Evolutionary conservation across 352 stramenopile genomes (phyloP).

Genomic region (Pythium aristosporum): DNA sequence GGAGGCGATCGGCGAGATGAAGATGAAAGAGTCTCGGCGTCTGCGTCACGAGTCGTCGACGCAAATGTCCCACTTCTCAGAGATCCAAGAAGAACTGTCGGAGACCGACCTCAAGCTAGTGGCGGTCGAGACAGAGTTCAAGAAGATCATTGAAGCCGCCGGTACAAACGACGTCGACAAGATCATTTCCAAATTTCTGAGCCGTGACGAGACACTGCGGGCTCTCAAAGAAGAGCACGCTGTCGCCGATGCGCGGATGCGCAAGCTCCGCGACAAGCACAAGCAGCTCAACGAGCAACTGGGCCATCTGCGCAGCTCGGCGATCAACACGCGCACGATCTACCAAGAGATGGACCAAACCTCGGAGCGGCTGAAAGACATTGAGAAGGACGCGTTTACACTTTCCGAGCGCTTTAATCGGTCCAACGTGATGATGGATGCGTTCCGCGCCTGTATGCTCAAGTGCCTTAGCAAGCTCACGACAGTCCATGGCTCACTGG

Average conservation of each 20-base stretch:
- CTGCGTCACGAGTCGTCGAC: constrained; percentile 72
- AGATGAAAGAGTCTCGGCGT: constrained; percentile 63
- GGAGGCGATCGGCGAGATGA: constrained; percentile 66
- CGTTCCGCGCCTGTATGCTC: constrained; percentile 80
- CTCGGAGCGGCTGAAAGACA: constrained; percentile 78
- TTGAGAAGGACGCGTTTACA: constrained; percentile 72
- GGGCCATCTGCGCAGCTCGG: constrained; percentile 53
- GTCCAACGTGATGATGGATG: constrained; percentile 76
- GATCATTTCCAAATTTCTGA: constrained; percentile 76
- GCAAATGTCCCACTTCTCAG: constrained; percentile 77
- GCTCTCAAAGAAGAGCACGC: constrained; percentile 77
- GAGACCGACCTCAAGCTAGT: constrained; percentile 71
- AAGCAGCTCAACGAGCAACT: constrained; percentile 76
- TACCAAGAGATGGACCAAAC: constrained; percentile 87
- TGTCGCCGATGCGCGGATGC: constrained; percentile 68
- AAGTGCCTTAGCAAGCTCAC: constrained; percentile 78
- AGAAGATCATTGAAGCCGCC: constrained; percentile 73
- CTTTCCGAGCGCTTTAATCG: constrained; percentile 74
- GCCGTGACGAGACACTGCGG: constrained; percentile 67
- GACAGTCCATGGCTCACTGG: constrained; percentile 66
- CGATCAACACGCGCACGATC: constrained; percentile 79
- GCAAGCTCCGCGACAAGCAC: constrained; percentile 71
- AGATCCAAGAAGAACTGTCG: constrained; percentile 77
- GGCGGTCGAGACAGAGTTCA: constrained; percentile 65
- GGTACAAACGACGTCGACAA: constrained; percentile 81